Evolutionary conservation across 768 basidiomycete species (phyloP), one percentile per base, ranked within the genome.

Genomic region (Leccinellum luteum): DNA sequence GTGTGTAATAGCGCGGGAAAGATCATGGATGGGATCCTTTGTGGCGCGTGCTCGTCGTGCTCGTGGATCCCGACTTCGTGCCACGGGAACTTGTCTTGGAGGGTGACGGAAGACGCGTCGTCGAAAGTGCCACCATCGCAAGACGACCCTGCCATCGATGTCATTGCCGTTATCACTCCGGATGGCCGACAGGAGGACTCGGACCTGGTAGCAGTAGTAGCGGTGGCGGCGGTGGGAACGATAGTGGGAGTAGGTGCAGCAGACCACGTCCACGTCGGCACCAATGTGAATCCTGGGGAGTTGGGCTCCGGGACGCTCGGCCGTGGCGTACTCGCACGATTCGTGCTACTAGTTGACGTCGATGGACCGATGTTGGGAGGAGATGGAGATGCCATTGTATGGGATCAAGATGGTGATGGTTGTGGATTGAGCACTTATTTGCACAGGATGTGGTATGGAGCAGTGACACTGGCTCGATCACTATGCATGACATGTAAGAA

Each of bases 1-100:
- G 31, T 47, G 38, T 65, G 61, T 44, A 73, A 54, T 9, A 69
- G 53, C 1, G 15, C 52, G 6, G 69, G 65, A 21, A 51, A 27
- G 30, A 69, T 58, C 3, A 34, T 51, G 6, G 57, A 21, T 5
- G 69, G 69, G 13, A 72, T 52, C 6, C 1, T 56, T 14, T 43
- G 41, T 6, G 43, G 56, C 12, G 30, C 21, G 6, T 6, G 19
- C 45, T 48, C 45, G 47, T 54, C n/a, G 6, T 6, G 19, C 45
- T 48, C 45, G 47, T 54, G n/a, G 17, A 35, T 28, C 1, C 13
- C 52, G 4, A 50, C 27, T 30, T 48, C 35, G 35, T 52, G 60
- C 55, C 60, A 56, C 55, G 50, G 51, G 10, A 55, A 55, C 27
- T 44, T 43, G 30, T 51, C 55, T 21, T 54, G 59, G 30, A 65